Conservation (phyloP, 2,329 filamentous ascomycete species). For the Ophiostoma pallidulum region DNA sequence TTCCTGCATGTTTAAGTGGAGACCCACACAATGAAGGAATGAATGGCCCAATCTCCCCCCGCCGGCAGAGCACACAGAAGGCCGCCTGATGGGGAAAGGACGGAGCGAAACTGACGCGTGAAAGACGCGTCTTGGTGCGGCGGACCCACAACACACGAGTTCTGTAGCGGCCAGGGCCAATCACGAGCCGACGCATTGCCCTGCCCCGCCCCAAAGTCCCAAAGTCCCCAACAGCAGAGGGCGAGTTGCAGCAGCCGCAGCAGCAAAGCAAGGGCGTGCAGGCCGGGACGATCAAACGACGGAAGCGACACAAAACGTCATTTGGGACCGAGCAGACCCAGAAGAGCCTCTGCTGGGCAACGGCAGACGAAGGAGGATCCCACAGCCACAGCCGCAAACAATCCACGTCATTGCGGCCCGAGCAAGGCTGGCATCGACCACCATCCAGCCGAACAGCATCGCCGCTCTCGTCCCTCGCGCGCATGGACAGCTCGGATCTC, state of each 20-base stretch:
- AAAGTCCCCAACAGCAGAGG: background rate
- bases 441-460: background rate
- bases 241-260: background rate
- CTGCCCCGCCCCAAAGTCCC: background rate
- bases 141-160: no score
- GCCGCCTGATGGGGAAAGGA: background rate
- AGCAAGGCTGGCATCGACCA: no score
- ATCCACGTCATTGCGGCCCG: slow-evolving; percentile 2
- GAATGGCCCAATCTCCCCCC: background rate
- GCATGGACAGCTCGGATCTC: slow-evolving; percentile 19
- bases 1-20: no score
- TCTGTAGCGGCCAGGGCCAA: slow-evolving; percentile 3
- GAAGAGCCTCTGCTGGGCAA: no score
- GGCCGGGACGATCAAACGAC: background rate
- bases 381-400: background rate
- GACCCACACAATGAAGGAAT: background rate
- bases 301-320: slow-evolving; percentile 11
- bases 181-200: no score
- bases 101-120: slow-evolving; percentile 15
- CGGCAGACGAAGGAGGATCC: no score
- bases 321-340: background rate
- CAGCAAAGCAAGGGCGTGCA: background rate
- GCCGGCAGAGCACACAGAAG: background rate
- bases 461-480: no score
- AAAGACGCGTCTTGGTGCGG: slow-evolving; percentile 11